Base-by-base conservation (phyloP, 225 moss, liverwort and hornwort genomes). In the Marchantia polymorpha region DNA sequence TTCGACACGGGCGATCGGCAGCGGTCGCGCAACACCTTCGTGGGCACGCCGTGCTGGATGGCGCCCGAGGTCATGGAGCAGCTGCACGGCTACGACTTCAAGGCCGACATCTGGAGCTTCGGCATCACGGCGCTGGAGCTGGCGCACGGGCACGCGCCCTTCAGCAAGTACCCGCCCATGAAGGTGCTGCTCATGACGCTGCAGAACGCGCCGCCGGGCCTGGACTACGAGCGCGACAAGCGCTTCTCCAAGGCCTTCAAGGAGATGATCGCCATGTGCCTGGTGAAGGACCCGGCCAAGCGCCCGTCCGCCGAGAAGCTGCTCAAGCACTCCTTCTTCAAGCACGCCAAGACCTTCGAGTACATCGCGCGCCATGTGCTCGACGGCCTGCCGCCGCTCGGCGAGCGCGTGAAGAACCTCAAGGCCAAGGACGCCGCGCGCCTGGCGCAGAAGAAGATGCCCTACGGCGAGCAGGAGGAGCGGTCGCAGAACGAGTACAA, bases 51-150 rank as follows among this genome's bases (percentile, higher is more conserved):
- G 55, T 99, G 97, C 86, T 97, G 96, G 96, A 97, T 97, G 96
- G 96, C 96, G 58, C 96, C 96, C 26, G 96, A 97, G 89, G 96
- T 97, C 50, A 97, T 97, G 96, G 96, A 97, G 92, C 96, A 97
- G 84, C 87, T 94, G 74, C 92, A 94, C 82, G 96, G 96, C 50
- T 97, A 97, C 77, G 96, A 97, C 83, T 97, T 94, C 83, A 97
- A 89, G 86, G 97, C 97, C 56, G 97, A 99, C 80, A 92, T 99
- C 67, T 99, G 97, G 97, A 94, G 94, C 10, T 99, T 99, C 81
- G 97, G 94, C 61, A 99, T 99, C 86, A 99, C 97, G 58, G 94
- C 94, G 20, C 85, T 99, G 90, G 97, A 94, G 87, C 97, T 99
- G 81, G 97, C 94, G 6, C 94, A 94, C 85, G 97, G 97, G 49